Evolutionary conservation across 345 rosid genomes (phyloP), one percentile per base, ranked within the genome.

Genomic region (Mallotus nudiflorus): DNA sequence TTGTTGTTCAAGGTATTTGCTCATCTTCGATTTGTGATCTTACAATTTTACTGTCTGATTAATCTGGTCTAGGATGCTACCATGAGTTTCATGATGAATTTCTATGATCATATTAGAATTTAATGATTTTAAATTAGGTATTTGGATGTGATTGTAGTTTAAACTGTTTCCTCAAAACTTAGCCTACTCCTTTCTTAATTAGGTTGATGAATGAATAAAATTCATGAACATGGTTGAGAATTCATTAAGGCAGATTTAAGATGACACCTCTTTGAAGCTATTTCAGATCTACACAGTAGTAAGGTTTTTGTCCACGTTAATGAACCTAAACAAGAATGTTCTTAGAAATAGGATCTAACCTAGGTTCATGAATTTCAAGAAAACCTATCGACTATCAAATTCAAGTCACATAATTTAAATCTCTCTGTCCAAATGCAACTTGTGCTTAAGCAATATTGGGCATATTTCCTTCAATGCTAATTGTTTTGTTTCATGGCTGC

Each of bases 1-100:
- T 80, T 93, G 83, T 72, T 93, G 77, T 93, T 90, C 84, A 93
- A 93, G 94, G 98, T 93, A 82, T 63, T 71, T 78, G 61, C 59
- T 13, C 2, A 35, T 12, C 39, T 70, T 64, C 27, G 29, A 5
- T 20, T 49, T 35, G 9, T 14, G 11, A 6, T 25, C 24, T 16
- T 56, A 35, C n/a, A n/a, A n/a, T n/a, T n/a, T n/a, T n/a, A n/a
- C n/a, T n/a, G n/a, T n/a, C 19, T 69, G 22, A 48, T 61, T 13
- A 7, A 28, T 12, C 19, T 69, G 22, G 44, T 57, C 9, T 59
- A 11, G 33, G 25, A 56, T 11, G 51, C 71, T 55, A 16, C 5
- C 9, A 25, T 29, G 44, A 16, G 19, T 22, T 67, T 40, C 13
- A 11, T 22, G 7, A 19, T 65, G 48, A 49, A 66, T 8, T 44